Percentiles rank a stretch among this genome's conserved stretches.
Evolutionary conservation across 192 early-diverging fungal genomes (phyloP).

Genomic region (Anaeromyces robustus): DNA sequence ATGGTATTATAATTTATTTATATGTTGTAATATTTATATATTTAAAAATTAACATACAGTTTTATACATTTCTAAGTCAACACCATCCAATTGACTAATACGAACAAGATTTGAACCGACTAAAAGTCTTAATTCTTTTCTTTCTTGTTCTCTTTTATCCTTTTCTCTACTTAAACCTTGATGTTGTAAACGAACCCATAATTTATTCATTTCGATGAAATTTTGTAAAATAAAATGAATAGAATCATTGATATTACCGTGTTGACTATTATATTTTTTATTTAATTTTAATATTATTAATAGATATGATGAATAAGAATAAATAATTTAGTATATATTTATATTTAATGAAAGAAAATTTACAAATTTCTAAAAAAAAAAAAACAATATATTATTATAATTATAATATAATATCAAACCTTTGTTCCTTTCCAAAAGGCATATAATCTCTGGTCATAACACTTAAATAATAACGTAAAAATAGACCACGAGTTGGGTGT

Average conservation of each 20-base stretch:
- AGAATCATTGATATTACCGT: constrained; percentile 78
- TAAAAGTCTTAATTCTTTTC: constrained; percentile 82
- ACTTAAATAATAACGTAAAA: constrained; percentile 87
- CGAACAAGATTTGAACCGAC: constrained; percentile 95
- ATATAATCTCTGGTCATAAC: constrained; percentile 91
- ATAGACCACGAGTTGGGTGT: constrained; percentile 93
- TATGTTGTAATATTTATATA: neutral
- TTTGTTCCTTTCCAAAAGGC: constrained; percentile 47
- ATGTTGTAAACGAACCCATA: constrained; percentile 98
- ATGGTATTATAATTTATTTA: no score
- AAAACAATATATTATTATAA: no score
- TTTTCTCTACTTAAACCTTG: constrained; percentile 87
- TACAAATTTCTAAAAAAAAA: no score
- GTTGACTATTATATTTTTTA: constrained; percentile 33
- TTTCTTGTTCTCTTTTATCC: constrained; percentile 88
- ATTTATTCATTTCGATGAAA: constrained; percentile 99
- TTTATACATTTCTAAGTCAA: constrained; percentile 71
- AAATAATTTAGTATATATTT: no score
- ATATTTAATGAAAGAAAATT: no score
- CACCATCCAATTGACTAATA: constrained; percentile 77
- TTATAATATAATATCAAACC: constrained; percentile 9
- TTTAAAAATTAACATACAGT: constrained; percentile 16
- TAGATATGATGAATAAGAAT: no score
- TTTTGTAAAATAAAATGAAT: constrained; percentile 94
- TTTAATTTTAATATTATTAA: no score